Conservation (phyloP, 768 basidiomycete species). For the Rhizopogon salebrosus region DNA sequence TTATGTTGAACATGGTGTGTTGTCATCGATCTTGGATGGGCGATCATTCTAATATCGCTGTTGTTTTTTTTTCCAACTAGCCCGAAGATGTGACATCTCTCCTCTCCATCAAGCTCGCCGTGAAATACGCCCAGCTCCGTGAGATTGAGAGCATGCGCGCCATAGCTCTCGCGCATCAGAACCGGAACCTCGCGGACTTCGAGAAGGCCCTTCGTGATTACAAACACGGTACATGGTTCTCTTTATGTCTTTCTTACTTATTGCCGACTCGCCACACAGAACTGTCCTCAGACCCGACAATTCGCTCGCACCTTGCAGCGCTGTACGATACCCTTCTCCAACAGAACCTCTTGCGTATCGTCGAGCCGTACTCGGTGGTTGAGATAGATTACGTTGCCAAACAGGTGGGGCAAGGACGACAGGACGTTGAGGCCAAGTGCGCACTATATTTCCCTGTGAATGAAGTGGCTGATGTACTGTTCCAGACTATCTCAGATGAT, state of each 20-base stretch:
- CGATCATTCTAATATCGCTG: neutral
- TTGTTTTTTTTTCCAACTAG: slow-evolving; percentile 35
- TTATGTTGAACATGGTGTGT: slow-evolving; percentile 92
- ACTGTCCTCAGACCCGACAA: slow-evolving; percentile 91
- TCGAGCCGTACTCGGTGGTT: slow-evolving; percentile 92
- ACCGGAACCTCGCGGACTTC: slow-evolving; percentile 84
- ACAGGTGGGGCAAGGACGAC: slow-evolving; percentile 80
- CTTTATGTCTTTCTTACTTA: neutral
- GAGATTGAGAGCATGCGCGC: slow-evolving; percentile 97
- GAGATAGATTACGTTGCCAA: slow-evolving; percentile 87
- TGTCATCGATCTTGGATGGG: neutral
- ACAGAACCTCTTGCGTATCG: slow-evolving; percentile 91
- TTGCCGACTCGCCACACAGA: slow-evolving; percentile 40
- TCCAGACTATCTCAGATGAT: slow-evolving; percentile 95
- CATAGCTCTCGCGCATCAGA: slow-evolving; percentile 90
- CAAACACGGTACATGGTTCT: slow-evolving; percentile 58
- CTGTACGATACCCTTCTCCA: slow-evolving; percentile 95
- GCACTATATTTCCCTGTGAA: slow-evolving; percentile 17
- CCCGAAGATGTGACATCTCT: slow-evolving; percentile 91
- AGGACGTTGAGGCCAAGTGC: slow-evolving; percentile 88
- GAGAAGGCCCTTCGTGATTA: slow-evolving; percentile 85
- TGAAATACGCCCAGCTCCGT: slow-evolving; percentile 79
- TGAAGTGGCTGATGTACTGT: slow-evolving; percentile 3
- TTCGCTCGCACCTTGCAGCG: slow-evolving; percentile 89
- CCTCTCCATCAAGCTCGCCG: slow-evolving; percentile 79